These are phyloP conservation scores for Clarkia xantiana DNA, from an alignment of 345 rosid genomes.

Conservation along the genomic window DNA sequence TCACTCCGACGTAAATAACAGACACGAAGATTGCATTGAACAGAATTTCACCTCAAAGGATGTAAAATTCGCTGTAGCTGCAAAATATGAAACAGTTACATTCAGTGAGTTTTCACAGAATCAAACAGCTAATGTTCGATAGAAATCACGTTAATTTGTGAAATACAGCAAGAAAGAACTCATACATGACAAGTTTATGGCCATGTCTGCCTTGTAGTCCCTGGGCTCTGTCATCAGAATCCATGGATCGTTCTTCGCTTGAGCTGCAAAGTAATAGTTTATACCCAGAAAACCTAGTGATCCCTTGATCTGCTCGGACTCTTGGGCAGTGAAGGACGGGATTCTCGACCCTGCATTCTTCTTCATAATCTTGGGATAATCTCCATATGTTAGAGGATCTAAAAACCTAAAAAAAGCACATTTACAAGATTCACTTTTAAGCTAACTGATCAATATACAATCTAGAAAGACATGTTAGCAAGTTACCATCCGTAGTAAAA, in stretches of 20 bases:
- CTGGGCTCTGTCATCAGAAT: slow-evolving; percentile 11
- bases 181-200: slow-evolving; percentile 11
- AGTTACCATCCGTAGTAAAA: slow-evolving; percentile 28
- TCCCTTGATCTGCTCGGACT: slow-evolving; percentile 45
- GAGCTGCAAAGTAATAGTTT: slow-evolving; percentile 11
- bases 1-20: not conserved
- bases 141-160: too few species aligned
- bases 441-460: too few species aligned
- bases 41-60: not conserved
- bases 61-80: slow-evolving; percentile 2
- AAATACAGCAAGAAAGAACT: not conserved
- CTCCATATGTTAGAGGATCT: slow-evolving; percentile 55
- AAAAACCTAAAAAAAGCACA: slow-evolving; percentile 41
- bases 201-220: slow-evolving; percentile 20
- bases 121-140: not conserved
- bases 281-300: slow-evolving; percentile 37
- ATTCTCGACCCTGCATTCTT: slow-evolving; percentile 43
- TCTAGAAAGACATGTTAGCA: too few species aligned
- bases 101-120: not conserved
- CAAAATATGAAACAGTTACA: not conserved
- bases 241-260: slow-evolving; percentile 15
- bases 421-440: too few species aligned
- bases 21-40: not conserved
- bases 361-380: slow-evolving; percentile 59
- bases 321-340: slow-evolving; percentile 37